Evolutionary conservation across 192 early-diverging fungal species (phyloP), one percentile per base, ranked within the genome.

Genomic region (Backusella luteola): DNA sequence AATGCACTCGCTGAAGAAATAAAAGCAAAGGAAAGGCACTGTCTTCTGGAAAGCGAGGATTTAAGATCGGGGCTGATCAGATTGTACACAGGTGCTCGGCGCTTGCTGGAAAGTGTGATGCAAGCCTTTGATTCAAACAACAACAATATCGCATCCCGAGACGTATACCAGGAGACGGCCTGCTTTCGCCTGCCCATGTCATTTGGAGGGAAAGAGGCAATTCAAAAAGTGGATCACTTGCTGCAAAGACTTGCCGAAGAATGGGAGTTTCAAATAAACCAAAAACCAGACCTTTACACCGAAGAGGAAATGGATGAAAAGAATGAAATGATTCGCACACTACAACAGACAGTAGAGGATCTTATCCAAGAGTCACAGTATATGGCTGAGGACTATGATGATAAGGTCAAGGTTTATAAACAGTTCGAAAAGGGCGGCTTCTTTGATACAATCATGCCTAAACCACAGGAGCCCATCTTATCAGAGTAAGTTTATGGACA

Each of bases 231-330:
- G 7, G 66, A 80, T n/a, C 36, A 29, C 46, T 44, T 85, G 29
- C 53, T 90, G 59, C 79, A 68, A 39, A 80, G 83, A 66, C 46
- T 89, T 4, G 80, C 79, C 44, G 75, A 80, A 71, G 82, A 83
- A 38, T 83, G 82, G 82, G 36, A 42, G 66, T 1, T 73, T 79
- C 76, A 81, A 80, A 56, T 73, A 19, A 53, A 38, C 34, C 56
- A 68, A 66, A 73, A 76, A 2, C 34, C 35, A n/a, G 29, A 73
- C 42, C 67, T 74, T 44, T 78, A 75, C 44, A 79, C 78, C 66
- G 76, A 71, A 34, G 66, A 77, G 15, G 87, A 89, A 63, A 73
- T 87, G 49, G 78, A 73, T 14, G 78, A 84, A 66, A 91, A 89
- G 67, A 84, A 88, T 44, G 21, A 67, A 59, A 85, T 80, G 12